A percentile compares a stretch with the other conserved stretches of the same genome.
Evolutionary conservation across 2,329 filamentous ascomycete genomes (phyloP).

Genomic region (Ceratocystis alfenasii): DNA sequence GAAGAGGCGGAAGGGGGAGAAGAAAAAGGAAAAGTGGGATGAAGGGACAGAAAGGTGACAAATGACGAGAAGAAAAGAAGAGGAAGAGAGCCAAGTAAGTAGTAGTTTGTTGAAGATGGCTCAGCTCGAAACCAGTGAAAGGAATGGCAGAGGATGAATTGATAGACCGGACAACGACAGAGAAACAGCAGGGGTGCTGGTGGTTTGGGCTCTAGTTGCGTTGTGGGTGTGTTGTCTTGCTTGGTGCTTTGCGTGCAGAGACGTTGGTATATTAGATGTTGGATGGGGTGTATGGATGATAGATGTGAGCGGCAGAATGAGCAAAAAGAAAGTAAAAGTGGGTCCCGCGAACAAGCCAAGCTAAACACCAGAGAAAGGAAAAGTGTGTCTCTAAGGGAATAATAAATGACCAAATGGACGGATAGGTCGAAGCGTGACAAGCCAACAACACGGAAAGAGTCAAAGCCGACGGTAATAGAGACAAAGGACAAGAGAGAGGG

Average conservation of each 20-base stretch:
- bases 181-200: too few relatives aligned
- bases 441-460: too few relatives aligned
- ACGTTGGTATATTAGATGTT: background rate
- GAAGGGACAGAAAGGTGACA: background rate
- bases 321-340: background rate
- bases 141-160: too few relatives aligned
- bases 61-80: slow-evolving; percentile 7
- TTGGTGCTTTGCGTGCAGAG: background rate
- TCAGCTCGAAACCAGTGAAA: background rate
- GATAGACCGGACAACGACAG: too few relatives aligned
- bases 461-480: background rate
- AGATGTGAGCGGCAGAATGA: background rate
- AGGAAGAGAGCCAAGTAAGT: background rate
- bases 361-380: background rate
- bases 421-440: too few relatives aligned
- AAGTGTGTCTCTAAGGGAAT: background rate
- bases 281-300: too few relatives aligned
- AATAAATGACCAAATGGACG: background rate
- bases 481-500: background rate
- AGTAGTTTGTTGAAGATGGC: background rate
- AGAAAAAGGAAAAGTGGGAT: background rate
- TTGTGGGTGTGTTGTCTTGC: too few relatives aligned
- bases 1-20: background rate
- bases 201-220: too few relatives aligned
- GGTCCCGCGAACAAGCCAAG: background rate